phyloP scores from a whole-genome alignment of 1,284 basidiomycete genomes.

The Violaceomyces palustris region DNA sequence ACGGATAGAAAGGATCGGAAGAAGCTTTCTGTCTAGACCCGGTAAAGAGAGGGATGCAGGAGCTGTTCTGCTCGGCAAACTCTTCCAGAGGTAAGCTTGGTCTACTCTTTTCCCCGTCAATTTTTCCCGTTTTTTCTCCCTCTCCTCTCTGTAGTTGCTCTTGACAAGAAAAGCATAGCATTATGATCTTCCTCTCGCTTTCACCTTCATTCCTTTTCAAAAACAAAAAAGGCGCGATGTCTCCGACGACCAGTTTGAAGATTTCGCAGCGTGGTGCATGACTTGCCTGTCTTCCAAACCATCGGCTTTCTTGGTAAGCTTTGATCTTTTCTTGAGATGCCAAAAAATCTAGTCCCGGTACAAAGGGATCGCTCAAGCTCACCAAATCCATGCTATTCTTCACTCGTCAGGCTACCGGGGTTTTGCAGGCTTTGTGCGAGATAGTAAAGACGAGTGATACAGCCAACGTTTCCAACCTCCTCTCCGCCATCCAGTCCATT shows the following conservation, averaged over 20 bases:
- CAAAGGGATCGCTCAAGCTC: no score
- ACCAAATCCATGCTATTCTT: no score
- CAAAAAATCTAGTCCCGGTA: no score
- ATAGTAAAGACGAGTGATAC: conserved; percentile 61
- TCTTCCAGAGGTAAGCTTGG: conserved; percentile 67
- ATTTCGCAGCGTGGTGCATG: conserved; percentile 6
- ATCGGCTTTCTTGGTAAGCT: conserved; percentile 19
- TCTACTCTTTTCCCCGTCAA: neutral
- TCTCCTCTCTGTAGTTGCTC: no score
- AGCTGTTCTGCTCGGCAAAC: conserved; percentile 66
- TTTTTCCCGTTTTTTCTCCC: no score
- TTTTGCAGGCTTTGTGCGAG: conserved; percentile 69
- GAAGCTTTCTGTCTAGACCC: conserved; percentile 62
- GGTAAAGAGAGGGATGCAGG: conserved; percentile 77
- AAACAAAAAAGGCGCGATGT: conserved; percentile 26
- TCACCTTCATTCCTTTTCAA: neutral
- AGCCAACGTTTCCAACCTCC: conserved; percentile 10
- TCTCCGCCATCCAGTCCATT: conserved; percentile 19
- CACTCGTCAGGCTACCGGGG: conserved; percentile 67
- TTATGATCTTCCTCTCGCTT: neutral
- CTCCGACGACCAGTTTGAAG: conserved; percentile 5
- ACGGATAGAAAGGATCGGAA: conserved; percentile 63
- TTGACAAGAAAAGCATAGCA: no score
- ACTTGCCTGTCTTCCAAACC: conserved; percentile 2
- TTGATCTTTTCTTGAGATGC: no score